These are phyloP conservation scores for Jackrogersella multiformis DNA, from an alignment of 495 filamentous ascomycete genomes.

Conservation along the genomic window DNA sequence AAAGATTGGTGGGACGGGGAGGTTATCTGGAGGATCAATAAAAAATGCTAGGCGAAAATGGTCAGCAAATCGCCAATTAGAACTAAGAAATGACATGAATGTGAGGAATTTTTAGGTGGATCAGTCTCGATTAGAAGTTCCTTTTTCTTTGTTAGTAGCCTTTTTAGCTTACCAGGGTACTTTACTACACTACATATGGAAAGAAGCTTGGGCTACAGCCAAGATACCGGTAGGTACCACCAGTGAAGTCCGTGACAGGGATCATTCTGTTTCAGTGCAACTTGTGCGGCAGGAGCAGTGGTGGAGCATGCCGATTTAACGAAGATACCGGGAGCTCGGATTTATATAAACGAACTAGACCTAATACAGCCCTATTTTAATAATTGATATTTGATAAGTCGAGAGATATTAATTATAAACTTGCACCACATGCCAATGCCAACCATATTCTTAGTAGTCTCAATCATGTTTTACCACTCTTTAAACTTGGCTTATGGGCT, in stretches of 20 bases:
- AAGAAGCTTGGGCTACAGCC: constrained; percentile 28
- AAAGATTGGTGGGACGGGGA: constrained; percentile 10
- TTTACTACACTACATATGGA: not conserved
- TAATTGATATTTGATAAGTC: not conserved
- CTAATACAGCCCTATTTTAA: constrained; percentile 12
- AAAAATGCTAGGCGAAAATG: constrained; percentile 30
- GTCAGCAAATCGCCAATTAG: constrained; percentile 32
- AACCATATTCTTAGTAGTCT: not conserved
- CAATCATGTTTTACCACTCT: not conserved
- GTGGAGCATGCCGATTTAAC: constrained; percentile 5
- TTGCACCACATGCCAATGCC: not conserved
- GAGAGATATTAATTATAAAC: constrained; percentile 21
- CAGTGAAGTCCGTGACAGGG: constrained; percentile 17
- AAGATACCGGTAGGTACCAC: constrained; percentile 15
- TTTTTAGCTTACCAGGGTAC: not conserved
- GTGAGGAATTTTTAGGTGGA: constrained; percentile 37
- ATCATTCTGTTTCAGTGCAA: not conserved
- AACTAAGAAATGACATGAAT: constrained; percentile 24
- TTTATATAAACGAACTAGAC: constrained; percentile 8
- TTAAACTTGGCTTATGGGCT: not conserved
- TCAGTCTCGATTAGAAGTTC: not conserved
- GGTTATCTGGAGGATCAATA: constrained; percentile 18
- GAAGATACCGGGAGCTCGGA: constrained; percentile 26
- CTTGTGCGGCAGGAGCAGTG: constrained; percentile 13
- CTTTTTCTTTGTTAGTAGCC: constrained; percentile 20